Evolutionary conservation across 2,329 filamentous ascomycete species (phyloP), one percentile per base, ranked within the genome.

Genomic region (Aspergillus viridinutans): DNA sequence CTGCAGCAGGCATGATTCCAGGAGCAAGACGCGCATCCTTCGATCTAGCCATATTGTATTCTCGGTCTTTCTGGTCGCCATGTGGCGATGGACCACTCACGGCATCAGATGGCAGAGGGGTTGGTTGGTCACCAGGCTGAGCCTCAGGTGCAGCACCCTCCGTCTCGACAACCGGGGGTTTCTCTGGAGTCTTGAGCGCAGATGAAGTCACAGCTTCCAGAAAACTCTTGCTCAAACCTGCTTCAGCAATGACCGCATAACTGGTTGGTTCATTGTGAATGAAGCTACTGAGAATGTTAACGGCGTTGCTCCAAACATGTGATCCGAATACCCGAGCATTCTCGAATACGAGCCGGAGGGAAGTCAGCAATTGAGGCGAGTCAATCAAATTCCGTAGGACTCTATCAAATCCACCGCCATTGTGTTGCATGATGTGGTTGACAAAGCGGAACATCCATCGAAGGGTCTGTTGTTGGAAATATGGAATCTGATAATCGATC

Each of bases 261-360:
- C 94, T 99, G 0, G 94, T 99, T 0, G 94, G 94, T 68, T 99
- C 94, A 69, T 97, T 97, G 75, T 99, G 95, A 67, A 99, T 96
- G 74, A 99, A 99, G 66, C 91, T 93, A 69, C 90, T 94, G 52
- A 99, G 80, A 56, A 97, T 93, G 54, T 88, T 92, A 60, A 96
- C 90, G 6, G 92, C 89, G 71, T 92, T 92, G 50, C 92, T 96
- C 94, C 94, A 99, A 4, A 97, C 91, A 58, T 94, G 88, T 2
- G 93, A 94, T 12, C 94, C 94, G 70, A 92, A 99, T 40, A 87
- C 81, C 53, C 80, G 80, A 40, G 90, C 87, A 66, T 96, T 89
- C 61, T 88, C 86, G 61, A 97, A 89, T 49, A 99, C 90, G 40
- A 86, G 82, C 54, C 90, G 87, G 52, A 99, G 81, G 56, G 90